A percentile compares a stretch with the other conserved stretches of the same genome.
phyloP scores from a whole-genome alignment of 2,329 filamentous ascomycete species.

The Sclerotinia subarctica region DNA sequence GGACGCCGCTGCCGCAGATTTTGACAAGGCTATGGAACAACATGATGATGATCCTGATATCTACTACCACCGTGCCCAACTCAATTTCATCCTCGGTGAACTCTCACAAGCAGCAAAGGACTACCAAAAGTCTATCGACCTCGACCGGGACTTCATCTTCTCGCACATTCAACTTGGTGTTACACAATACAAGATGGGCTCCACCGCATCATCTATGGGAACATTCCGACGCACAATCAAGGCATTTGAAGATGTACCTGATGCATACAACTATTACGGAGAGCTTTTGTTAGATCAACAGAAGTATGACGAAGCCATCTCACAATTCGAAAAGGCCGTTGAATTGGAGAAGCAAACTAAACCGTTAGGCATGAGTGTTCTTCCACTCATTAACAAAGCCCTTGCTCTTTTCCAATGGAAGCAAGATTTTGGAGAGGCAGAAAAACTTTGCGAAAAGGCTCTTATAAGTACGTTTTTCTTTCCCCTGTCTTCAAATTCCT shows the following conservation, averaged over 20 bases:
- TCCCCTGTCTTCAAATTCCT: neutral
- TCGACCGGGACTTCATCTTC: conserved; percentile 96
- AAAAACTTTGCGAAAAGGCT: conserved; percentile 95
- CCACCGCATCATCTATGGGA: conserved; percentile 95
- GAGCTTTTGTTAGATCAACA: conserved; percentile 95
- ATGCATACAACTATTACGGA: conserved; percentile 99
- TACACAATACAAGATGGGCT: conserved; percentile 99
- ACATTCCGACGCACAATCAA: conserved; percentile 97
- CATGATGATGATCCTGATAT: conserved; percentile 91
- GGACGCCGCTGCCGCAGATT: conserved; percentile 83
- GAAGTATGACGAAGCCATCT: conserved; percentile 91
- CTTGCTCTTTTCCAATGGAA: conserved; percentile 98
- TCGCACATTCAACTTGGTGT: conserved; percentile 99
- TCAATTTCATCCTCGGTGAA: conserved; percentile 96
- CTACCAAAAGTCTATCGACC: conserved; percentile 98
- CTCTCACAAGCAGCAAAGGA: conserved; percentile 93
- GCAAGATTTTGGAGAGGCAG: conserved; percentile 89
- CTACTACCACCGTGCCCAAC: conserved; percentile 97
- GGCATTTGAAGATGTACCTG: conserved; percentile 94
- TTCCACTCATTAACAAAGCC: conserved; percentile 98
- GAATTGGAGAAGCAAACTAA: conserved; percentile 96
- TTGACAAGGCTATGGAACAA: conserved; percentile 78
- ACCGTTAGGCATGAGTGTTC: conserved; percentile 93
- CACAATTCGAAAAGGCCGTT: conserved; percentile 98
- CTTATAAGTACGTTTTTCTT: conserved; percentile 75